phyloP scores from a whole-genome alignment of 2,329 filamentous ascomycete species.

The Rhinocladiella mackenziei region DNA sequence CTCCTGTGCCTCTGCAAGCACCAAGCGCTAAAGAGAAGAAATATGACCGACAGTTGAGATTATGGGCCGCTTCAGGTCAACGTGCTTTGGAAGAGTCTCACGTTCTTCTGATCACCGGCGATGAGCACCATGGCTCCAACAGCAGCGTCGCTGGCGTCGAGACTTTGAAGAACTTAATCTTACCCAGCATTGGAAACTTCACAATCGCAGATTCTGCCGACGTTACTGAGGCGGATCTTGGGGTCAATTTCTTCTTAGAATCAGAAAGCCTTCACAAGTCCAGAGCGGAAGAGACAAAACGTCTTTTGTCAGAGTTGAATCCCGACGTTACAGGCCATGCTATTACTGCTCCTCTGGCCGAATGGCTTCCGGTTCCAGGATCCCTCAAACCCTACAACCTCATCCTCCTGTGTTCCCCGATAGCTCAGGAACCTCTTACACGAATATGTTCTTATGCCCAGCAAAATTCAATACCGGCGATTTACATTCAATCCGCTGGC shows the following conservation, averaged over 20 bases:
- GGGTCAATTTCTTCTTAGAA: slow-evolving; percentile 95
- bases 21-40: slow-evolving; percentile 65
- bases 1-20: slow-evolving; percentile 47
- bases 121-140: slow-evolving; percentile 24
- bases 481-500: slow-evolving; percentile 82
- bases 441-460: slow-evolving; percentile 50
- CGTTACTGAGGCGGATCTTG: slow-evolving; percentile 79
- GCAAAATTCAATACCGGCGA: slow-evolving; percentile 63
- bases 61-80: slow-evolving; percentile 93
- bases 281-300: slow-evolving; percentile 72
- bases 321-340: slow-evolving; percentile 82
- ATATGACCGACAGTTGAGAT: slow-evolving; percentile 89
- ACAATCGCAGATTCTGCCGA: slow-evolving; percentile 78
- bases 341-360: slow-evolving; percentile 43
- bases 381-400: slow-evolving; percentile 52
- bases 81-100: slow-evolving; percentile 84
- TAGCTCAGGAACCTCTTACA: slow-evolving; percentile 50
- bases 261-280: slow-evolving; percentile 70
- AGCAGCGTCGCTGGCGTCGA: slow-evolving; percentile 71
- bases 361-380: slow-evolving; percentile 38
- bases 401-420: slow-evolving; percentile 58
- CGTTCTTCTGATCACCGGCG: slow-evolving; percentile 79
- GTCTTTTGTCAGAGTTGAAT: slow-evolving; percentile 80
- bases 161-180: slow-evolving; percentile 91
- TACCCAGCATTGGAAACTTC: slow-evolving; percentile 87